phyloP scores from a whole-genome alignment of 768 basidiomycete genomes.

The Lentinula aciculospora region DNA sequence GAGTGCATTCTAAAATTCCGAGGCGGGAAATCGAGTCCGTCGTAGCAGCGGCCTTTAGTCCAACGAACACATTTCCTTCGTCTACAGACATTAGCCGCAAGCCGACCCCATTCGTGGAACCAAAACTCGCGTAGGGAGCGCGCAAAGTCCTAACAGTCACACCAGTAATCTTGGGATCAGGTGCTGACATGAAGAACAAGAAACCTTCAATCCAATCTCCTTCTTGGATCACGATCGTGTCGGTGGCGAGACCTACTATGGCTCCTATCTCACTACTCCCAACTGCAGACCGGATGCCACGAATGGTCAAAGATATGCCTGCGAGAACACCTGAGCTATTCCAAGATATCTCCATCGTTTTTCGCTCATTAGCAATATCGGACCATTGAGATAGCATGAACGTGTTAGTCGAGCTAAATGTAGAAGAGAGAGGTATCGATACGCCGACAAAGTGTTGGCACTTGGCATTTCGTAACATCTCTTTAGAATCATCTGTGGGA shows the following conservation, averaged over 20 bases:
- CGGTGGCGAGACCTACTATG: not conserved
- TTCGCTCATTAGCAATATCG: not conserved
- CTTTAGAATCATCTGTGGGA: not conserved
- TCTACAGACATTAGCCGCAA: not conserved
- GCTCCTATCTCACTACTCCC: not conserved
- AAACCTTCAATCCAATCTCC: conserved; percentile 1
- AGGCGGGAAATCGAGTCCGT: not conserved
- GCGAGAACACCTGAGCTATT: not conserved
- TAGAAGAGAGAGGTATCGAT: not conserved
- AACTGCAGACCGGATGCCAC: not conserved
- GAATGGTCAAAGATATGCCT: not conserved
- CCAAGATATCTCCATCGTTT: not conserved
- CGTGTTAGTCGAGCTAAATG: not conserved
- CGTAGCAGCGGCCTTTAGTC: not conserved
- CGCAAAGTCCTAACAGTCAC: not conserved
- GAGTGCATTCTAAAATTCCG: not conserved
- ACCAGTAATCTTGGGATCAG: not conserved
- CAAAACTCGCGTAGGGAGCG: not conserved
- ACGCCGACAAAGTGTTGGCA: not conserved
- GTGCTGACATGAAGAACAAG: not conserved
- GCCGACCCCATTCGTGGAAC: not conserved
- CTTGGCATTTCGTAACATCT: not conserved
- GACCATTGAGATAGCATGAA: not conserved
- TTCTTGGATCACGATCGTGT: not conserved
- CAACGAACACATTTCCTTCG: not conserved